A percentile compares a stretch with the other conserved stretches of the same genome.
These are phyloP conservation scores for Stentor roeselii DNA, from an alignment of 73 alveolate species.

Conservation along the genomic window DNA sequence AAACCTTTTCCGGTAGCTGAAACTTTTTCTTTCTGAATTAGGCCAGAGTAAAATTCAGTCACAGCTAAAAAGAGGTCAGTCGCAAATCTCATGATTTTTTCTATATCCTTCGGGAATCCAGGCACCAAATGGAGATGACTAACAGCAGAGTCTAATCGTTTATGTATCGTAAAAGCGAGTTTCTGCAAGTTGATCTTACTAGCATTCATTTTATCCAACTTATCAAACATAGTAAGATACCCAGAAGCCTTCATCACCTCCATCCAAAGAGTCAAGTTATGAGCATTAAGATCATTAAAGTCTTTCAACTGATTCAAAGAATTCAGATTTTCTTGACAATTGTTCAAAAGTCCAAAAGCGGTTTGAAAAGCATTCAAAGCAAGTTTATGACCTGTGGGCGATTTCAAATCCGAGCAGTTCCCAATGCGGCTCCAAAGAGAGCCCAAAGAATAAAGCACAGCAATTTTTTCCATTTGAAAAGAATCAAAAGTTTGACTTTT, in stretches of 20 bases:
- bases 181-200: not conserved
- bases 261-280: not conserved
- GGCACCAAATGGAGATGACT: not conserved
- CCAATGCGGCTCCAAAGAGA: not conserved
- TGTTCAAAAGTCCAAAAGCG: not conserved
- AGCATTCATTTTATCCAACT: not conserved
- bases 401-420: not conserved
- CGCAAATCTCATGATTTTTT: not conserved
- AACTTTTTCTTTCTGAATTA: not conserved
- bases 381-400: not conserved
- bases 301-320: not conserved
- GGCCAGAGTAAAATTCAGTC: not conserved
- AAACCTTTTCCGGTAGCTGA: not conserved
- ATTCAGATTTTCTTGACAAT: not conserved
- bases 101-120: not conserved
- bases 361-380: conserved; percentile 17
- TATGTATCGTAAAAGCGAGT: not conserved
- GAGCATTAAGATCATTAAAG: not conserved
- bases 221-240: conserved; percentile 1
- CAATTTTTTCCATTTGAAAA: not conserved
- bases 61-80: not conserved
- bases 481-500: not conserved
- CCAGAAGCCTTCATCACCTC: not conserved
- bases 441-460: not conserved
- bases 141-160: not conserved